A percentile compares a stretch with the other conserved stretches of the same genome.
Conservation (phyloP, 2,329 filamentous ascomycete species). For the Botryosphaeria dothidea region DNA sequence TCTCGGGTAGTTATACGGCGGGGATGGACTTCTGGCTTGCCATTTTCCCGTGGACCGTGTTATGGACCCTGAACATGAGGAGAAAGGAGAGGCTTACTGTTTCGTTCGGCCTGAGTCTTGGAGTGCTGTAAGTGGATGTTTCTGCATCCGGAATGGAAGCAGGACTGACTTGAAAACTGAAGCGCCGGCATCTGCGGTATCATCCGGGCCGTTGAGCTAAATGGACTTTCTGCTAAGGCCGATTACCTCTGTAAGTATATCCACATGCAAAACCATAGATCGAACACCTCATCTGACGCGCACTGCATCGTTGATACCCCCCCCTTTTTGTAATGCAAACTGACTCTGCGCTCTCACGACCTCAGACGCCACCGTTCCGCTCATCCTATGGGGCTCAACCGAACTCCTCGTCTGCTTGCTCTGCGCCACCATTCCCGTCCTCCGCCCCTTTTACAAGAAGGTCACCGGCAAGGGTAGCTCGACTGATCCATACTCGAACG, state of each 20-base stretch:
- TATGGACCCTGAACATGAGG: constrained; percentile 31
- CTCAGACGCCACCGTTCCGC: constrained; percentile 29
- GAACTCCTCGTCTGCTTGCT: constrained; percentile 51
- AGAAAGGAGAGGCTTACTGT: constrained; percentile 33
- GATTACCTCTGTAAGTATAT: constrained; percentile 29
- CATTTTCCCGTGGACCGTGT: constrained; percentile 28
- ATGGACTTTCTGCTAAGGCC: constrained; percentile 27
- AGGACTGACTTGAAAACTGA: background rate
- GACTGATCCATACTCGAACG: background rate
- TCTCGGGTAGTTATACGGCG: constrained; percentile 3
- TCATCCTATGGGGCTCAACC: constrained; percentile 34
- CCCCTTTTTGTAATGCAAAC: background rate
- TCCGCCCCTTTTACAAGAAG: constrained; percentile 40
- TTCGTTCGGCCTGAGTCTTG: constrained; percentile 32
- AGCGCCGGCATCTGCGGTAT: constrained; percentile 33
- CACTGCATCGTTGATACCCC: background rate
- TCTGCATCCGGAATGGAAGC: no score
- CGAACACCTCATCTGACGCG: background rate
- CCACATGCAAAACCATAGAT: background rate
- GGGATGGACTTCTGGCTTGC: constrained; percentile 32
- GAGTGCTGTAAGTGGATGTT: constrained; percentile 13
- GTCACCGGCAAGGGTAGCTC: background rate
- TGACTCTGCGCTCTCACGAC: background rate
- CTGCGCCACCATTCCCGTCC: constrained; percentile 54
- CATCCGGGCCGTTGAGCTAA: constrained; percentile 32